phyloP scores from a whole-genome alignment of 176 grass and related monocot genomes.

The Melocanna baccifera region DNA sequence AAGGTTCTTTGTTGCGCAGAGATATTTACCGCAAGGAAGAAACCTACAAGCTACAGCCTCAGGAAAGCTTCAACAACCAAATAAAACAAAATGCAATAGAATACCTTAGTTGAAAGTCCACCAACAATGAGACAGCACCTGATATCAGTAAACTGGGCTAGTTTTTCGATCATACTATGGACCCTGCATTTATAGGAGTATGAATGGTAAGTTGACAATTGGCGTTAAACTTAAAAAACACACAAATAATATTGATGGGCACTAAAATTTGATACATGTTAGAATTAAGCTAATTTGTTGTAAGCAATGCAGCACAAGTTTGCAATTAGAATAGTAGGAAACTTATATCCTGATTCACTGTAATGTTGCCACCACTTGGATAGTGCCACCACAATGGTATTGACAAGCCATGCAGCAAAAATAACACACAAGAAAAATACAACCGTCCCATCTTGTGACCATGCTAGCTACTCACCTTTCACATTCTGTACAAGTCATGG shows the following conservation, averaged over 20 bases:
- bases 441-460: neutral
- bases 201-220: neutral
- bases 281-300: neutral
- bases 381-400: too few relatives aligned
- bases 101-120: slow-evolving; percentile 88
- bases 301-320: neutral
- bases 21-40: neutral
- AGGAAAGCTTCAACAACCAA: neutral
- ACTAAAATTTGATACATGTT: neutral
- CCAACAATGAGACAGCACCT: slow-evolving; percentile 96
- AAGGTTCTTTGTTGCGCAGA: neutral
- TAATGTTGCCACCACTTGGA: neutral
- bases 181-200: slow-evolving; percentile 51
- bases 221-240: neutral
- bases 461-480: neutral
- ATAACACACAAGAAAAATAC: neutral
- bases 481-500: neutral
- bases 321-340: slow-evolving; percentile 2
- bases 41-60: neutral
- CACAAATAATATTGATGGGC: neutral
- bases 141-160: slow-evolving; percentile 93
- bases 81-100: slow-evolving; percentile 8
- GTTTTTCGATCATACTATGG: slow-evolving; percentile 94
- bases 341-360: neutral
- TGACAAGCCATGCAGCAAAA: too few relatives aligned